phyloP scores from a whole-genome alignment of 805 yeast genomes.

The Starmerella apicola region DNA sequence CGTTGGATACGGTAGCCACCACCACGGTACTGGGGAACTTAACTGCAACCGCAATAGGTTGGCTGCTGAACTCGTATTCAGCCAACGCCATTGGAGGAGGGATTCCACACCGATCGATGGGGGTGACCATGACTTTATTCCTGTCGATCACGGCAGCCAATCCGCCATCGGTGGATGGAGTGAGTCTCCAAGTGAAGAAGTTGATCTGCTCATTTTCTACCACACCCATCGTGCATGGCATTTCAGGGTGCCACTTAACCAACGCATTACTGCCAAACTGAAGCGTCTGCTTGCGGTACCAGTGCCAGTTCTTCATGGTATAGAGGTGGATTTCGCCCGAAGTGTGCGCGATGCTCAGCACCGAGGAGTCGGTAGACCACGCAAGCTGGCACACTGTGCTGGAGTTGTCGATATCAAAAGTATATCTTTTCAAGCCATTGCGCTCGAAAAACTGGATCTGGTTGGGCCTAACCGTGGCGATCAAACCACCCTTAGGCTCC shows the following conservation, averaged over 20 bases:
- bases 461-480: conserved; percentile 56
- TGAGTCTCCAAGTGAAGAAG: conserved; percentile 42
- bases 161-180: conserved; percentile 59
- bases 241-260: conserved; percentile 77
- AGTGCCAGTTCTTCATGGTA: conserved; percentile 86
- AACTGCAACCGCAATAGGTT: conserved; percentile 54
- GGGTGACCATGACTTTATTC: conserved; percentile 54
- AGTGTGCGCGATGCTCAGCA: conserved; percentile 52
- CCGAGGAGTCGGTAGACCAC: conserved; percentile 77
- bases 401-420: conserved; percentile 51
- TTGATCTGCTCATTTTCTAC: conserved; percentile 10
- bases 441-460: conserved; percentile 70
- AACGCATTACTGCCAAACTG: conserved; percentile 1
- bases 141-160: conserved; percentile 78
- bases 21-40: neutral
- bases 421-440: conserved; percentile 86
- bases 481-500: conserved; percentile 82
- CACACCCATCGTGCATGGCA: conserved; percentile 60
- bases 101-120: conserved; percentile 69
- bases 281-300: conserved; percentile 85
- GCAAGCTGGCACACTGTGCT: conserved; percentile 36
- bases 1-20: neutral
- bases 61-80: conserved; percentile 48
- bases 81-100: conserved; percentile 89
- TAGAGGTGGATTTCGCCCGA: conserved; percentile 62